Conservation (phyloP, 2,329 filamentous ascomycete genomes). For the Bipolaris bicolor region DNA sequence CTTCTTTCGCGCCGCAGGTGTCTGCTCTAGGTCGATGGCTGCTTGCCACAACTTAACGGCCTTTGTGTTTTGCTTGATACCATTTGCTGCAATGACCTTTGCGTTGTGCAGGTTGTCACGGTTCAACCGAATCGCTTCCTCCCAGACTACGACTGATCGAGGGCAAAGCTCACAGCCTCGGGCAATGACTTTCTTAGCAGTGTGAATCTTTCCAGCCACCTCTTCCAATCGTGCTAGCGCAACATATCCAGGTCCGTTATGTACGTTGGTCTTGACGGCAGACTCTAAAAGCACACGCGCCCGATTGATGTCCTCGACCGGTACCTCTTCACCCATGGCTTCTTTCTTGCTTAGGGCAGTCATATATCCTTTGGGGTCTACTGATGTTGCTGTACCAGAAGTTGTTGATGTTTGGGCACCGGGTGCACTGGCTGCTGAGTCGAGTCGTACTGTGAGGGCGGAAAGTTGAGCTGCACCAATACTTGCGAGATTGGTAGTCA, state of each 20-base stretch:
- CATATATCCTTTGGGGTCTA: conserved; percentile 94
- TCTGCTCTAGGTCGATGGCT: conserved; percentile 89
- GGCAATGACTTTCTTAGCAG: conserved; percentile 85
- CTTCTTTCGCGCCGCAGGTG: conserved; percentile 84
- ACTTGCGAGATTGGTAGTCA: conserved; percentile 97
- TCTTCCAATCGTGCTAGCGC: conserved; percentile 92
- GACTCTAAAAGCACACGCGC: conserved; percentile 92
- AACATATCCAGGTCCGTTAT: conserved; percentile 94
- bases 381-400: conserved; percentile 82
- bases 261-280: conserved; percentile 95
- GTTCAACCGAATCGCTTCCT: conserved; percentile 93
- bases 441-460: conserved; percentile 90
- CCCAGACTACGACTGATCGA: conserved; percentile 92
- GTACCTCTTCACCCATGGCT: conserved; percentile 74
- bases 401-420: conserved; percentile 68
- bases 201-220: conserved; percentile 86
- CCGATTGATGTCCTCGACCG: conserved; percentile 90
- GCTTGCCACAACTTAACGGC: conserved; percentile 93
- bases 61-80: conserved; percentile 87
- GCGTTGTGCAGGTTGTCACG: conserved; percentile 78
- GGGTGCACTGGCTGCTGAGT: conserved; percentile 75
- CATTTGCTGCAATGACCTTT: conserved; percentile 92
- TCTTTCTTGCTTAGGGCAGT: conserved; percentile 87
- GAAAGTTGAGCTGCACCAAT: conserved; percentile 97
- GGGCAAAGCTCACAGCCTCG: conserved; percentile 90